Percentiles rank a stretch among this genome's conserved stretches.
phyloP scores from a whole-genome alignment of 768 basidiomycete species.

The Lactifluus hygrophoroides region DNA sequence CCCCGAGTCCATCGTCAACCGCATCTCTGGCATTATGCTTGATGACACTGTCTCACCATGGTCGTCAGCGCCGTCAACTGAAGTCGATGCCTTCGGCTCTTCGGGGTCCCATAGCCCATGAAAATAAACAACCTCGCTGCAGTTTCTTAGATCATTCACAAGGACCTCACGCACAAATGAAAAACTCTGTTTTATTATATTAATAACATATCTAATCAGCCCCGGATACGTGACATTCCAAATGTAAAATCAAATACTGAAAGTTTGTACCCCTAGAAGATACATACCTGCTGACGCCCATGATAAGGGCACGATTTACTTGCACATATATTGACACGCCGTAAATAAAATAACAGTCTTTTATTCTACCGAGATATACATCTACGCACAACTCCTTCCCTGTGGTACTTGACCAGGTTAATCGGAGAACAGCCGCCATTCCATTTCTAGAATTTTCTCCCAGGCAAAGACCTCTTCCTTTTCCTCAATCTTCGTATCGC shows the following conservation, averaged over 20 bases:
- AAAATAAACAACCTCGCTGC: neutral
- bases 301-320: neutral
- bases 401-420: neutral
- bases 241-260: constrained; percentile 10
- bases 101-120: constrained; percentile 11
- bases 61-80: constrained; percentile 21
- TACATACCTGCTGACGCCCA: neutral
- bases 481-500: constrained; percentile 9
- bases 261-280: constrained; percentile 9
- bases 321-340: neutral
- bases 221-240: neutral
- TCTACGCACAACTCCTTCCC: neutral
- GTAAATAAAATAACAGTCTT: neutral
- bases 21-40: constrained; percentile 74
- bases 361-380: neutral
- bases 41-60: constrained; percentile 52
- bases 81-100: neutral
- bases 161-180: neutral
- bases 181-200: neutral
- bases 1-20: constrained; percentile 69
- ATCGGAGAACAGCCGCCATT: constrained; percentile 11
- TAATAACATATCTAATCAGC: constrained; percentile 6
- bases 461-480: constrained; percentile 11
- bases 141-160: neutral
- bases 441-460: constrained; percentile 10